These are phyloP conservation scores for Ganoderma resinaceum DNA, from an alignment of 1,284 basidiomycete genomes.

Conservation along the genomic window DNA sequence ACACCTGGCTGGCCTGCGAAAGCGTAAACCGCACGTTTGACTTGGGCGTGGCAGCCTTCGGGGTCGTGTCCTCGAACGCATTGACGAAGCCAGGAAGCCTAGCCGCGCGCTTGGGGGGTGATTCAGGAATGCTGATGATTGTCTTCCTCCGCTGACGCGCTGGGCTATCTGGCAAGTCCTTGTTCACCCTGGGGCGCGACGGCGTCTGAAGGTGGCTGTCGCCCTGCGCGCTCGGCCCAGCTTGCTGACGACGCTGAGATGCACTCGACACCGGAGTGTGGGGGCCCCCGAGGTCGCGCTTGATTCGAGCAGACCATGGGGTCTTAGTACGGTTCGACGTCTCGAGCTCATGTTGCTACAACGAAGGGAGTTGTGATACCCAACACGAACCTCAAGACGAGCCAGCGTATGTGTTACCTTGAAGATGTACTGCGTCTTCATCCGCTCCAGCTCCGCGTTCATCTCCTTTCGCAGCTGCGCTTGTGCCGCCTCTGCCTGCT, in stretches of 20 bases:
- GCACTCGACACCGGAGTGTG: conserved; percentile 48
- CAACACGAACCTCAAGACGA: conserved; percentile 6
- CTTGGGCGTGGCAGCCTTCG: conserved; percentile 14
- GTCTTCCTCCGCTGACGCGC: conserved; percentile 19
- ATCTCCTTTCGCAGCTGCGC: conserved; percentile 60
- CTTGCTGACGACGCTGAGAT: conserved; percentile 47
- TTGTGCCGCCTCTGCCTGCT: conserved; percentile 63
- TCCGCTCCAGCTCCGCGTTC: conserved; percentile 71
- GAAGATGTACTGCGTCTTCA: conserved; percentile 74
- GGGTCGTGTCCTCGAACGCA: conserved; percentile 39
- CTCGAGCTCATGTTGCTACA: conserved; percentile 78
- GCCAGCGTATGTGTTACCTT: conserved; percentile 51
- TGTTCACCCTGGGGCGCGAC: conserved; percentile 43
- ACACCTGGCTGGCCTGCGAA: conserved; percentile 22
- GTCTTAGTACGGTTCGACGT: conserved; percentile 60
- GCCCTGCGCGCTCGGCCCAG: conserved; percentile 36
- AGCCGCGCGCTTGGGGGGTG: conserved; percentile 16
- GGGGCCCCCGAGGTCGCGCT: conserved; percentile 41
- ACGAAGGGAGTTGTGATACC: conserved; percentile 16
- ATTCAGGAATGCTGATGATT: conserved; percentile 27
- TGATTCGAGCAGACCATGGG: conserved; percentile 50
- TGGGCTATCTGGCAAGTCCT: conserved; percentile 31
- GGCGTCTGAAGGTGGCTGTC: conserved; percentile 48
- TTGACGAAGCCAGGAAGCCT: conserved; percentile 44
- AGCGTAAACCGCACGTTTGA: conserved; percentile 19